Base-by-base conservation (phyloP, 176 grass and related monocot genomes). In the Carex parvula region DNA sequence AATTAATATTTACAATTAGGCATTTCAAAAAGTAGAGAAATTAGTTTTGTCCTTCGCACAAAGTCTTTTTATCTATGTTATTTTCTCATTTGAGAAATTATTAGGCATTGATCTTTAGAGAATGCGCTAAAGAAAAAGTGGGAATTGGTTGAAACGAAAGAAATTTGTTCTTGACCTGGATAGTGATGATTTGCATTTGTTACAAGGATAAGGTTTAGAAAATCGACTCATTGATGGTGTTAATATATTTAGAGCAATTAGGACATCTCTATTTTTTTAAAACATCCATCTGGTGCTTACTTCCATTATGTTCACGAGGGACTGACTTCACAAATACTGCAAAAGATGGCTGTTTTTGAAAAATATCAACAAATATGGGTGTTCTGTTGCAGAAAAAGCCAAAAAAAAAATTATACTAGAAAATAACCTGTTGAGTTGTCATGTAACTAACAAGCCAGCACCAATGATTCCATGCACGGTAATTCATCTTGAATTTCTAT, bases 401-500 rank as follows among this genome's bases (percentile, higher is more conserved):
- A 32, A n/a, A 60, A 14, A 13, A 13, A 59, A 30, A 10, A 48
- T 24, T 26, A 50, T 26, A 50, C 8, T 39, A 81, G 6, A 85
- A 55, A 24, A 84, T 44, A 63, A 94, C 92, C 85, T 93, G 95
- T 81, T 75, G 52, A 54, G 67, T 86, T 84, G 83, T 91, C 95
- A 98, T 93, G 88, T 84, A 89, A 85, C 74, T 87, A 88, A 93
- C 89, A 88, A 98, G 90, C 95, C 95, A 98, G 52, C 88, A 94
- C 6, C 89, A 88, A 76, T 98, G 91, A 87, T 88, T 93, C 92
- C 95, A 93, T 57, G 91, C 91, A 48, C 92, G 95, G 73, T 94
- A 98, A 88, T 98, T 98, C 95, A 98, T 98, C 84, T 98, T 98
- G 33, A 88, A 98, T 91, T 93, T 98, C 95, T 94, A 63, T 86